Evolutionary conservation across 441 rosid species (phyloP).

Genomic region (Rhodomyrtus psidioides): DNA sequence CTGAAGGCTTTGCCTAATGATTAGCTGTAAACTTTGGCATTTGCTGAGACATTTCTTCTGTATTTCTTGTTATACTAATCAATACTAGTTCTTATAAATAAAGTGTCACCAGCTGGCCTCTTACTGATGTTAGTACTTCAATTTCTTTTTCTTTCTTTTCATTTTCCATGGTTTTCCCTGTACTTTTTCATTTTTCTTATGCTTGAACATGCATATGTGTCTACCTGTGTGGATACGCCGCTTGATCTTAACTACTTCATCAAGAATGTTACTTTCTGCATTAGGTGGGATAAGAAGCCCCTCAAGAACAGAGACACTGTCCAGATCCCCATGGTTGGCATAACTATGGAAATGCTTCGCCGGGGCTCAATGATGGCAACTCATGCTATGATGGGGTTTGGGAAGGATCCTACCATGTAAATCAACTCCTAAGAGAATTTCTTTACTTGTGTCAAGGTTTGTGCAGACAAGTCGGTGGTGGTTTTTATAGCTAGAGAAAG

Average conservation of each 20-base stretch:
- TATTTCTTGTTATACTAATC: background rate
- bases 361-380: constrained; percentile 82
- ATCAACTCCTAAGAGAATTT: background rate
- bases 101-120: background rate
- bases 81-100: background rate
- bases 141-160: background rate
- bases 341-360: constrained; percentile 43
- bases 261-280: background rate
- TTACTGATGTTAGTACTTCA: background rate
- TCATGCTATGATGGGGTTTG: constrained; percentile 88
- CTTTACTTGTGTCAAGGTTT: background rate
- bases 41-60: background rate
- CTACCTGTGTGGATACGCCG: background rate
- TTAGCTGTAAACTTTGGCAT: background rate
- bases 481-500: background rate
- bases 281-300: constrained; percentile 91
- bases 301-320: constrained; percentile 54
- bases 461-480: background rate
- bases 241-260: background rate
- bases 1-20: background rate
- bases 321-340: constrained; percentile 44
- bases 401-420: constrained; percentile 52
- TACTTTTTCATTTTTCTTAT: background rate
- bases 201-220: background rate
- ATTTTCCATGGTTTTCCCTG: background rate